Conservation (phyloP, 192 early-diverging fungal species). For the Glomus cerebriforme region DNA sequence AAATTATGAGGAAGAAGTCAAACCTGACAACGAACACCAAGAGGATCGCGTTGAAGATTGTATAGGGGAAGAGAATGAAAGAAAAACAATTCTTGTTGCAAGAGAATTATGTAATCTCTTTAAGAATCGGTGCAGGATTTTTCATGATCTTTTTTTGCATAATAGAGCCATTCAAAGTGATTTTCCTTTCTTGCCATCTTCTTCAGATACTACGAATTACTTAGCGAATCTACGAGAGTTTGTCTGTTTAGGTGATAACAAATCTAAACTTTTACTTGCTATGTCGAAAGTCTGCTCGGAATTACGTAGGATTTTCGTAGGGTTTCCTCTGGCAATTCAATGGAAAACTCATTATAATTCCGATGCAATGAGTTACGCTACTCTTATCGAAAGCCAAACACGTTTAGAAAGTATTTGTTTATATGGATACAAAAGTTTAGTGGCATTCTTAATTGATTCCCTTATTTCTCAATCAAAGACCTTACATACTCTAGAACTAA, state of each 20-base stretch:
- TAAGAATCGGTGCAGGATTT: background rate
- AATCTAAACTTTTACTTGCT: no score
- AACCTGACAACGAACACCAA: background rate
- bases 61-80: background rate
- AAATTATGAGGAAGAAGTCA: background rate
- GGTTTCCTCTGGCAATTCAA: no score
- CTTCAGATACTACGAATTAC: background rate
- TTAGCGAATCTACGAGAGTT: background rate
- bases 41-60: background rate
- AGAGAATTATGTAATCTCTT: conserved; percentile 6
- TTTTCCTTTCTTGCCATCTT: background rate
- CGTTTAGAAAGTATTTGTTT: conserved; percentile 1
- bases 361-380: background rate
- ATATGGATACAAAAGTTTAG: background rate
- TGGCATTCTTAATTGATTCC: background rate
- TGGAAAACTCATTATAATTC: background rate
- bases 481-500: background rate
- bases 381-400: background rate
- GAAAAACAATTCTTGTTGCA: background rate
- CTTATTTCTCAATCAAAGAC: background rate
- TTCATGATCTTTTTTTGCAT: background rate
- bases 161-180: background rate
- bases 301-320: no score
- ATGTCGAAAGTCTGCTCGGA: no score
- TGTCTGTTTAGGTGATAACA: no score